Evolutionary conservation across 306 rosid genomes (phyloP), one percentile per base, ranked within the genome.

Genomic region (Herpetospermum pedunculosum): DNA sequence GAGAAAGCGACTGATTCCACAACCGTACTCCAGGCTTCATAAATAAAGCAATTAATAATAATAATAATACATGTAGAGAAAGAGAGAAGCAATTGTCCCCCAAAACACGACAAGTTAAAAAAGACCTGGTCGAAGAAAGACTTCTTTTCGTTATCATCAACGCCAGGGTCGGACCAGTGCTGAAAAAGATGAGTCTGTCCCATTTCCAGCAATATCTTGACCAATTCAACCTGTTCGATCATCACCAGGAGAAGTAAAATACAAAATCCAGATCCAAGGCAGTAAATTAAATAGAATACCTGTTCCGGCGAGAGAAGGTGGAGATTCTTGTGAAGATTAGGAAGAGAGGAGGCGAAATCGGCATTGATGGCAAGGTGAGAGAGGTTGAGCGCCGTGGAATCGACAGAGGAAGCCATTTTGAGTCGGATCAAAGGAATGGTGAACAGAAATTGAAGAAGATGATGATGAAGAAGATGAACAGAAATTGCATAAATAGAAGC

Each of bases 101-200:
- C 6, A 44, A 10, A 47, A 26, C 57, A 71, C 44, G 75, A 26
- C 57, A 71, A 46, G 14, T 29, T 1, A 73, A 19, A 18, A 5
- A 32, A 6, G 0, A 88, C 97, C 97, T 91, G 97, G 49, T 88
- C 86, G 41, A 95, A 88, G 73, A 91, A 88, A 4, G 84, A 88
- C 79, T 85, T 83, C 85, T 95, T 95, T 49, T 85, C 84, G 29
- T 82, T 88, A 32, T 88, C 92, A 26, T 89, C 97, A 28, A 83
- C 88, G 12, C 92, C 92, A 5, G 95, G 92, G 80, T 77, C 82
- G 1, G 89, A 82, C 99, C 97, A 95, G 70, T 87, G 82, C 80
- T 80, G 78, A 74, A 95, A 95, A 43, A 95, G 72, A 67, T 91
- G 99, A 34, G 40, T 81, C 80, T 94, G 97, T 8, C 84, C 92